Conservation (phyloP, 192 early-diverging fungal genomes). For the Linnemannia exigua region DNA sequence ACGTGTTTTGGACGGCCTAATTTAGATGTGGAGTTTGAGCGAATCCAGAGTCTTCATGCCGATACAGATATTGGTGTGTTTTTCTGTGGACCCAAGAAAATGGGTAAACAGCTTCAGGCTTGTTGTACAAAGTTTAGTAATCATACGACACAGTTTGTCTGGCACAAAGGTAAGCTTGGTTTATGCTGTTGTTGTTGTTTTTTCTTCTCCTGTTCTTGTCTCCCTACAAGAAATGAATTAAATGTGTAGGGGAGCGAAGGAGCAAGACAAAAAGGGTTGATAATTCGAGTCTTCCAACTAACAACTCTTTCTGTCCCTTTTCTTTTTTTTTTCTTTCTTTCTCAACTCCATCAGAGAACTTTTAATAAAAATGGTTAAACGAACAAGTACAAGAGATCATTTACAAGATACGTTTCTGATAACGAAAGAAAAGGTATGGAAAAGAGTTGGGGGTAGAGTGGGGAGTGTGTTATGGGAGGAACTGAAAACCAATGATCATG, state of each 20-base stretch:
- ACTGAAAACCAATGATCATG: too few species aligned
- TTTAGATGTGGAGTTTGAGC: slow-evolving; percentile 59
- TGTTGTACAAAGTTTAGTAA: slow-evolving; percentile 55
- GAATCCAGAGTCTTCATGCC: slow-evolving; percentile 55
- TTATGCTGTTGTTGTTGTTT: not conserved
- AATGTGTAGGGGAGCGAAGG: too few species aligned
- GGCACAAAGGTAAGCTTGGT: slow-evolving; percentile 49
- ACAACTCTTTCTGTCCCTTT: too few species aligned
- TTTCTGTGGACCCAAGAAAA: slow-evolving; percentile 81
- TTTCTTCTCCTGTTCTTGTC: not conserved
- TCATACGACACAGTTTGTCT: slow-evolving; percentile 33
- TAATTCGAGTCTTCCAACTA: too few species aligned
- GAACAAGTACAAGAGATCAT: not conserved
- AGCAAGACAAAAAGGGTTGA: too few species aligned
- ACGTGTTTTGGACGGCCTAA: slow-evolving; percentile 64
- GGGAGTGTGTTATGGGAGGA: too few species aligned
- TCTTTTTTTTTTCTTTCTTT: not conserved
- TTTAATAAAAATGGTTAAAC: not conserved
- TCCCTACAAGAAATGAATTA: too few species aligned
- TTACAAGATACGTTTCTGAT: too few species aligned
- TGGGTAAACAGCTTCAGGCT: slow-evolving; percentile 58
- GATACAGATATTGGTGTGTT: slow-evolving; percentile 81
- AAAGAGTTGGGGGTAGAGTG: not conserved
- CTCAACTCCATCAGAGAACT: not conserved
- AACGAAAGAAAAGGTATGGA: not conserved